Evolutionary conservation across 2,329 filamentous ascomycete species (phyloP).

Genomic region (Didymella pinodella): DNA sequence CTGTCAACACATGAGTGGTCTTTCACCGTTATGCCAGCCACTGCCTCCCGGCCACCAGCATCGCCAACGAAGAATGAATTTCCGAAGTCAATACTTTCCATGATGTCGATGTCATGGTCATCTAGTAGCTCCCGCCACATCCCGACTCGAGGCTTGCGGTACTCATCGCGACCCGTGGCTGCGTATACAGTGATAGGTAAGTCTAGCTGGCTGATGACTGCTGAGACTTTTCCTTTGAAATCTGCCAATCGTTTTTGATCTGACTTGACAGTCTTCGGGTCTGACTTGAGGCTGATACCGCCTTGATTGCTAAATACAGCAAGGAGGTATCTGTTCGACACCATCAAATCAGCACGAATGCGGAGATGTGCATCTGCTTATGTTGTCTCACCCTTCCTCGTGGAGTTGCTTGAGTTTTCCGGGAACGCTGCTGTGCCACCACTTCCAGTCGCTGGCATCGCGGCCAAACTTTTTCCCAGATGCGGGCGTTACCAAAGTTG

Average conservation of each 20-base stretch:
- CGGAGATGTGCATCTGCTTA: slow-evolving; percentile 1
- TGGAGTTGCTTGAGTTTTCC: slow-evolving; percentile 71
- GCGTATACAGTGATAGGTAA: slow-evolving; percentile 84
- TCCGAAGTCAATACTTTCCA: slow-evolving; percentile 69
- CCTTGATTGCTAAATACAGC: slow-evolving; percentile 90
- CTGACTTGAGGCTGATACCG: slow-evolving; percentile 76
- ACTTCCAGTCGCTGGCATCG: slow-evolving; percentile 85
- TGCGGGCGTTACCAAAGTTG: slow-evolving; percentile 80
- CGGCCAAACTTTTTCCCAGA: slow-evolving; percentile 82
- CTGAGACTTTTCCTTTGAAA: slow-evolving; percentile 83
- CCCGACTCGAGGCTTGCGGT: slow-evolving; percentile 83
- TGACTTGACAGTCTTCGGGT: slow-evolving; percentile 73
- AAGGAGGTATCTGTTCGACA: slow-evolving; percentile 68
- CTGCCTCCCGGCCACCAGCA: slow-evolving; percentile 66
- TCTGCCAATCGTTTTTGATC: slow-evolving; percentile 73
- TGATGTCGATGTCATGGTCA: slow-evolving; percentile 59
- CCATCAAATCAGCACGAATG: slow-evolving; percentile 16
- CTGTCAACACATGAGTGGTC: slow-evolving; percentile 69
- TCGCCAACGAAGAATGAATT: slow-evolving; percentile 89
- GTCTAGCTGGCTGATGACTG: slow-evolving; percentile 74
- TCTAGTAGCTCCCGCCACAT: slow-evolving; percentile 81
- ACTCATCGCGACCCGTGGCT: slow-evolving; percentile 81
- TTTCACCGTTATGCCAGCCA: slow-evolving; percentile 52
- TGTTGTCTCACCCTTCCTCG: slow-evolving; percentile 66
- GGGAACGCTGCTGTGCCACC: slow-evolving; percentile 83